A percentile compares a stretch with the other conserved stretches of the same genome.
phyloP scores from a whole-genome alignment of 164 flowering plant genomes.

The Magnolia changhungtana region DNA sequence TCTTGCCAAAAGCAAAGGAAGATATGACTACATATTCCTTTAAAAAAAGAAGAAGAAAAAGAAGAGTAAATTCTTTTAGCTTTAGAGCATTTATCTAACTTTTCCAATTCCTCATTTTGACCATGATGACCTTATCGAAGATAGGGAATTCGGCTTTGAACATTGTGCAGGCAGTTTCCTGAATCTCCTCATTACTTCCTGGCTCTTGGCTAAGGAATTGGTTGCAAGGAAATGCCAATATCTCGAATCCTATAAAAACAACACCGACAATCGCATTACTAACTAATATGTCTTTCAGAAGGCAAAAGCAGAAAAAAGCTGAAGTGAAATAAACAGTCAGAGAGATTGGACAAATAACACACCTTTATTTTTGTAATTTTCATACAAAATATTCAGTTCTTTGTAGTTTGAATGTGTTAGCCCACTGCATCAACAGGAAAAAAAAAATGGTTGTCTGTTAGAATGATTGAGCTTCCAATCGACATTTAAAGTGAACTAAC shows the following conservation, averaged over 20 bases:
- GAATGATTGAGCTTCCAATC: background rate
- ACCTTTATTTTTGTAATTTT: slow-evolving; percentile 84
- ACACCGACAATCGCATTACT: background rate
- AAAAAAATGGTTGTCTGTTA: background rate
- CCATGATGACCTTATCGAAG: slow-evolving; percentile 69
- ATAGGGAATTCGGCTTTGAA: slow-evolving; percentile 93
- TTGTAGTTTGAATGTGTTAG: slow-evolving; percentile 81
- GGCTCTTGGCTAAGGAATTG: slow-evolving; percentile 91
- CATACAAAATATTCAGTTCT: slow-evolving; percentile 70
- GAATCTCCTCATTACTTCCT: slow-evolving; percentile 71
- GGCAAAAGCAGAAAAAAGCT: background rate
- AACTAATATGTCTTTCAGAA: background rate
- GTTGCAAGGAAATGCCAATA: slow-evolving; percentile 95
- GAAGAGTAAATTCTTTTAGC: background rate
- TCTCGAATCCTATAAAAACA: slow-evolving; percentile 62
- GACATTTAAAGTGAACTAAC: background rate
- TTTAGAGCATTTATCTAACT: background rate
- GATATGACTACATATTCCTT: background rate
- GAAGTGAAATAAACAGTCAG: background rate
- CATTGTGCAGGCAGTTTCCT: slow-evolving; percentile 62
- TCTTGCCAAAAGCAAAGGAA: background rate
- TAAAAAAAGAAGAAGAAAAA: too few species aligned
- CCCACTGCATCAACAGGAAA: slow-evolving; percentile 48
- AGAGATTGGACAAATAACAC: slow-evolving; percentile 2
- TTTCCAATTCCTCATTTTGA: background rate